These are phyloP conservation scores for Mixia osmundae DNA, from an alignment of 1,284 basidiomycete genomes.

Conservation along the genomic window DNA sequence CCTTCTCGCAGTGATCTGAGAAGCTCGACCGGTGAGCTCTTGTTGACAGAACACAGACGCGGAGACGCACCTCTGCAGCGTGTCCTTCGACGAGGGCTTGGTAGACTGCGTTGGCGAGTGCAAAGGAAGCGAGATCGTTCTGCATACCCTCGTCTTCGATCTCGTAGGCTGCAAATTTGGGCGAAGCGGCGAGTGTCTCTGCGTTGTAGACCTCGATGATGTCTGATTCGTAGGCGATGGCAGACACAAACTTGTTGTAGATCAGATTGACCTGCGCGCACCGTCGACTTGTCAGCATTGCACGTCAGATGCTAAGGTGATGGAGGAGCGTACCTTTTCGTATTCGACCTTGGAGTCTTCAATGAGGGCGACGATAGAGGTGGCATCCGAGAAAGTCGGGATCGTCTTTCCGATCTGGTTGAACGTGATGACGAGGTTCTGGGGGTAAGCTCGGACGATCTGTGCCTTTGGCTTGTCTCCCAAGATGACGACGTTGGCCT, in stretches of 20 bases:
- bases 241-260: slow-evolving; percentile 63
- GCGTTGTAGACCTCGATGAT: slow-evolving; percentile 58
- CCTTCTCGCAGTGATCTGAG: slow-evolving; percentile 32
- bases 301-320: too few relatives aligned
- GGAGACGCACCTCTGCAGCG: slow-evolving; percentile 47
- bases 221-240: slow-evolving; percentile 70
- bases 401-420: slow-evolving; percentile 95
- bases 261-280: slow-evolving; percentile 40
- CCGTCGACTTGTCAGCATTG: background rate
- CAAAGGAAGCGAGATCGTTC: slow-evolving; percentile 84
- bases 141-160: slow-evolving; percentile 62
- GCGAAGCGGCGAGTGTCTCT: slow-evolving; percentile 45
- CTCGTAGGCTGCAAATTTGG: slow-evolving; percentile 40
- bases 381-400: slow-evolving; percentile 89
- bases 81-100: slow-evolving; percentile 85
- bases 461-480: slow-evolving; percentile 97
- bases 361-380: slow-evolving; percentile 80
- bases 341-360: slow-evolving; percentile 63
- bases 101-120: slow-evolving; percentile 88
- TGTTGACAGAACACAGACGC: background rate
- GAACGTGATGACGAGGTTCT: slow-evolving; percentile 66
- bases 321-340: slow-evolving; percentile 35
- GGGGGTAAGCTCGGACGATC: slow-evolving; percentile 40
- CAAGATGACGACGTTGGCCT: slow-evolving; percentile 54
- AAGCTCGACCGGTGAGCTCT: background rate